A percentile compares a stretch with the other conserved stretches of the same genome.
Evolutionary conservation across 441 rosid genomes (phyloP).

Genomic region (Arabidopsis lyrata): DNA sequence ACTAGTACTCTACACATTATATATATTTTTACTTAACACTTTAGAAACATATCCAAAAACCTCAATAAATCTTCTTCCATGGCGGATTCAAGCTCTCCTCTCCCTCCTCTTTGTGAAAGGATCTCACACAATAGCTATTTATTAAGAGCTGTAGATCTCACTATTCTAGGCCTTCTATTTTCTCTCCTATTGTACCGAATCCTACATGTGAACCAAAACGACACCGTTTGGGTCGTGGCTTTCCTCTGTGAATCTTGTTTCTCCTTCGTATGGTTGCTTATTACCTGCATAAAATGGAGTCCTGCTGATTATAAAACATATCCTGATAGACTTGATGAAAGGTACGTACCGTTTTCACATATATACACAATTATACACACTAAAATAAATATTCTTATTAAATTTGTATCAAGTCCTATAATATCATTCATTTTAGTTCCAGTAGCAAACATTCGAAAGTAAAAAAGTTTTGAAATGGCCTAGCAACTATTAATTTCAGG

Average conservation of each 20-base stretch:
- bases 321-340: conserved; percentile 54
- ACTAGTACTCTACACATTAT: too few relatives aligned
- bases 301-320: conserved; percentile 56
- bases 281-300: conserved; percentile 61
- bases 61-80: conserved; percentile 21
- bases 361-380: neutral
- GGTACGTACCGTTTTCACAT: conserved; percentile 40
- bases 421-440: conserved; percentile 16
- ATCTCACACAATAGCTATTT: conserved; percentile 37
- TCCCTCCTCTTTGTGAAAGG: conserved; percentile 49
- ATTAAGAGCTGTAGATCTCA: conserved; percentile 53
- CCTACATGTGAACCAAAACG: conserved; percentile 49
- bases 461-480: neutral
- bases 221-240: conserved; percentile 64
- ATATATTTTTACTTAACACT: neutral
- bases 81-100: conserved; percentile 41
- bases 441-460: conserved; percentile 42
- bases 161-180: conserved; percentile 52
- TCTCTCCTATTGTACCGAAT: conserved; percentile 60
- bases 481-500: conserved; percentile 32
- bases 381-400: neutral
- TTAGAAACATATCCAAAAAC: neutral
- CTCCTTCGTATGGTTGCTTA: conserved; percentile 61
- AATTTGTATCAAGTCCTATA: neutral
- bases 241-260: conserved; percentile 68